Evolutionary conservation across 495 filamentous ascomycete genomes (phyloP), one percentile per base, ranked within the genome.

Genomic region (Penicillium diatomitis): DNA sequence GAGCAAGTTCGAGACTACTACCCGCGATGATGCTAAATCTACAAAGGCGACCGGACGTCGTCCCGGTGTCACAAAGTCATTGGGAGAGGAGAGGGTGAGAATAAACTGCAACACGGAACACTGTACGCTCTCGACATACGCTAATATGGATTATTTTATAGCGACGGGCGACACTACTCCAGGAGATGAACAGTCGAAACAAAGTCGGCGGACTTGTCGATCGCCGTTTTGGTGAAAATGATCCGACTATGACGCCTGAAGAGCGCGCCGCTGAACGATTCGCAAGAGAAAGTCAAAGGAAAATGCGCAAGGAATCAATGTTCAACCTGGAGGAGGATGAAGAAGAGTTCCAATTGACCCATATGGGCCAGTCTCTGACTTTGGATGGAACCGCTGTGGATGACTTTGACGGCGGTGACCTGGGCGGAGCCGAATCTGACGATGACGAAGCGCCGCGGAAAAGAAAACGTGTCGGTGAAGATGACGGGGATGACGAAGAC

Each of bases 141-240:
- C 32, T 38, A 40, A 33, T 45, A 43, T 4, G 48, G 20, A 38
- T 34, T 47, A 9, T 46, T 52, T 49, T 50, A 42, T 61, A 90
- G 84, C 79, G 89, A 41, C 77, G 85, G 4, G 74, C 82, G 67
- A 95, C 90, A 2, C 75, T 96, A 5, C 67, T 96, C 12, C 79
- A 85, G 7, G 90, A 97, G 56, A 87, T 97, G 75, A 84, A 89
- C 59, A 75, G 78, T 33, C 80, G 85, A 4, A 87, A 90, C 63
- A 97, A 96, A 69, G 82, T 87, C 28, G 92, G 92, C 49, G 90
- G 92, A 28, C 86, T 99, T 54, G 61, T 92, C 47, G 92, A 99
- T 71, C 81, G 87, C 53, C 85, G 92, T 49, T 95, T 99, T 65
- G 92, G 94, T 65, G 92, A 99, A 68, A 86, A 92, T 53, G 90